Evolutionary conservation across 805 yeast species (phyloP).

Genomic region (Barnettozyma pratensis): DNA sequence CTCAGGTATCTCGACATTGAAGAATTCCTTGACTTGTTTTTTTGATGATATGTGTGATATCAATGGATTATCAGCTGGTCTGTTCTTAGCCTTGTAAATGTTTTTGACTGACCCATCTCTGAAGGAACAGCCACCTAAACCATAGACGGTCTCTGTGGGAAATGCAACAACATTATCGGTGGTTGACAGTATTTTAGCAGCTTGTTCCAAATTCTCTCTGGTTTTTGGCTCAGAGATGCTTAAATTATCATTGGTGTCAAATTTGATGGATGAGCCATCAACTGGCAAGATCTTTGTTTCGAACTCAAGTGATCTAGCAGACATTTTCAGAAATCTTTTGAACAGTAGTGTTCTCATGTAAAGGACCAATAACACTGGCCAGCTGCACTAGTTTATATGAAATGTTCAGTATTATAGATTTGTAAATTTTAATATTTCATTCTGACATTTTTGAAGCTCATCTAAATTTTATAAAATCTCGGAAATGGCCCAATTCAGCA

Average conservation of each 20-base stretch:
- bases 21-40: conserved; percentile 59
- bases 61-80: conserved; percentile 94
- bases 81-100: conserved; percentile 82
- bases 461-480: too few relatives aligned
- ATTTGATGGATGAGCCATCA: conserved; percentile 17
- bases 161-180: conserved; percentile 73
- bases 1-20: conserved; percentile 56
- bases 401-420: too few relatives aligned
- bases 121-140: conserved; percentile 85
- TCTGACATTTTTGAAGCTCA: too few relatives aligned
- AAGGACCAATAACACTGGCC: background rate
- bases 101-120: conserved; percentile 65
- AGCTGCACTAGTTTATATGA: too few relatives aligned
- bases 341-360: background rate
- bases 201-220: conserved; percentile 43
- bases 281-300: conserved; percentile 19
- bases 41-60: conserved; percentile 83
- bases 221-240: conserved; percentile 50
- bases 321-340: background rate
- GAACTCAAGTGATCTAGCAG: conserved; percentile 1
- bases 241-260: conserved; percentile 27
- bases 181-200: conserved; percentile 49
- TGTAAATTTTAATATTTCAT: too few relatives aligned
- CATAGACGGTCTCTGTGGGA: conserved; percentile 97
- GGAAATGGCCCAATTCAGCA: too few relatives aligned